These are phyloP conservation scores for Venturia aucupariae DNA, from an alignment of 2,329 filamentous ascomycete species.

Conservation along the genomic window DNA sequence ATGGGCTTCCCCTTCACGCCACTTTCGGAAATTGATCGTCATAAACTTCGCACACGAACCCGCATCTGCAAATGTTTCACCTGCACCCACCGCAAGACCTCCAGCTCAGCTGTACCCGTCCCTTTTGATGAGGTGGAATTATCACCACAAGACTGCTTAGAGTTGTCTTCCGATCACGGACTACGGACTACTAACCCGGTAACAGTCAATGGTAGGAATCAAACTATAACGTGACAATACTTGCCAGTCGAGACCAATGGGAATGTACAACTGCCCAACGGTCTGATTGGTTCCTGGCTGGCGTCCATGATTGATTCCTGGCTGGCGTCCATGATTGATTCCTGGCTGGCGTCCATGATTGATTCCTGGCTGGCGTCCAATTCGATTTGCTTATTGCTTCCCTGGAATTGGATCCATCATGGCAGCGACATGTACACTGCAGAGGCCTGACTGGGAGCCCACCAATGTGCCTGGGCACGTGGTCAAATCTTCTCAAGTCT, in stretches of 20 bases:
- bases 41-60: not conserved
- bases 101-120: no score
- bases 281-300: not conserved
- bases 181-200: not conserved
- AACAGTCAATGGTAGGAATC: not conserved
- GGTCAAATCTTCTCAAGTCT: no score
- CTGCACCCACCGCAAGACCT: no score
- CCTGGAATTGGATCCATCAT: not conserved
- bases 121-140: no score
- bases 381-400: not conserved
- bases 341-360: not conserved
- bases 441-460: not conserved
- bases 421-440: not conserved
- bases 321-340: not conserved
- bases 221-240: no score
- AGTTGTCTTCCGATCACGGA: not conserved
- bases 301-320: no score
- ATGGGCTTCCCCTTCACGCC: not conserved
- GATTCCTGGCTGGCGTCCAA: not conserved
- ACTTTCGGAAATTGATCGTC: conserved; percentile 1
- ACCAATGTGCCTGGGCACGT: not conserved
- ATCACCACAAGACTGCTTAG: no score
- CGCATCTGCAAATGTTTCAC: not conserved
- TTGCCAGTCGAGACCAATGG: not conserved
- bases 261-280: not conserved